phyloP scores from a whole-genome alignment of 2,329 filamentous ascomycete species.

The Fonsecaea multimorphosa region DNA sequence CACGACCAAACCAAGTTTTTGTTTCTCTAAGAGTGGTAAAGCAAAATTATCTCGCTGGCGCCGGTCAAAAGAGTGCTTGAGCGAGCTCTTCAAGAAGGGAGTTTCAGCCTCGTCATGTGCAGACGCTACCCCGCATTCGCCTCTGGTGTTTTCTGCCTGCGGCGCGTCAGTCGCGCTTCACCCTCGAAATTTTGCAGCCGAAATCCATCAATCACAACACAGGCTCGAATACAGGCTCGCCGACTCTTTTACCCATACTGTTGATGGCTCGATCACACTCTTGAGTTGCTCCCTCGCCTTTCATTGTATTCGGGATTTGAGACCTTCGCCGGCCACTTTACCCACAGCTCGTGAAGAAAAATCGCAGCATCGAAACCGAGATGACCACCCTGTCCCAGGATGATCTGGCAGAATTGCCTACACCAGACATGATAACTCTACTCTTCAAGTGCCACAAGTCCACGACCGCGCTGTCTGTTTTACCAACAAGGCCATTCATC shows the following conservation, averaged over 20 bases:
- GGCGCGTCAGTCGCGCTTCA: conserved; percentile 8
- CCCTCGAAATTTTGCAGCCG: background rate
- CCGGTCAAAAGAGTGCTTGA: too few species aligned
- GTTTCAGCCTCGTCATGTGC: background rate
- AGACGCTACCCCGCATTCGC: background rate
- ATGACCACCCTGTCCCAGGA: conserved; percentile 16
- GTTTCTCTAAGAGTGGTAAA: too few species aligned
- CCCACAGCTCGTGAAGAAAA: conserved; percentile 3
- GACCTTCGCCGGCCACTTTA: background rate
- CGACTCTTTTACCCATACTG: background rate
- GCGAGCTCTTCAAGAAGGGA: too few species aligned
- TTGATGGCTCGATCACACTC: background rate
- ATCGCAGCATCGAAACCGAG: background rate
- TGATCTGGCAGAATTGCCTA: conserved; percentile 31
- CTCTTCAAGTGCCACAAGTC: conserved; percentile 75
- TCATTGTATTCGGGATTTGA: background rate
- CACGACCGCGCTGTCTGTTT: conserved; percentile 72
- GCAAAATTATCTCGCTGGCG: too few species aligned
- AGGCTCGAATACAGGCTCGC: too few species aligned
- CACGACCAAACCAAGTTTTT: too few species aligned
- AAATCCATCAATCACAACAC: background rate
- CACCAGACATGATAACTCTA: conserved; percentile 66
- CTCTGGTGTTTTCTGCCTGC: conserved; percentile 6
- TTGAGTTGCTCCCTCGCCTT: background rate
- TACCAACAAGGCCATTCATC: conserved; percentile 58